Percentiles rank a stretch among this genome's conserved stretches.
These are phyloP conservation scores for Telfairia occidentalis DNA, from an alignment of 331 rosid genomes.

Conservation along the genomic window DNA sequence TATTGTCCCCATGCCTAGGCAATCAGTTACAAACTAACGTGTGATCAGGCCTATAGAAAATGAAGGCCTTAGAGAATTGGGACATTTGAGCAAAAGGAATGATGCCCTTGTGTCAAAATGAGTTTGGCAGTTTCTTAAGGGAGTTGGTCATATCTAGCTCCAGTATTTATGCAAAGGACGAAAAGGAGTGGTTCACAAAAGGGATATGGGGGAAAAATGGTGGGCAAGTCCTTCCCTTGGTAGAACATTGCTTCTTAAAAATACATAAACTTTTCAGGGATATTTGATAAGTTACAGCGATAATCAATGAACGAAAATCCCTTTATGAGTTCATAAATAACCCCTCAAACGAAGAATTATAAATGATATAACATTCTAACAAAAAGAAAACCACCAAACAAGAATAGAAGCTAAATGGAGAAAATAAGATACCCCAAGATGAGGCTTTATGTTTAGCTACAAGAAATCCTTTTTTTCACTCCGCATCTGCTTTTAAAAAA, in stretches of 20 bases:
- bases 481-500: no score
- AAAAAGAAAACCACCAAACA: background rate
- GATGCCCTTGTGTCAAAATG: background rate
- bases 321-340: background rate
- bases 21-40: background rate
- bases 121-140: background rate
- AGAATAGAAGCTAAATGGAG: no score
- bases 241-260: no score
- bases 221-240: no score
- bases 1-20: background rate
- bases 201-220: no score
- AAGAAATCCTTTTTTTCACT: no score
- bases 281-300: background rate
- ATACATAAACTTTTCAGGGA: no score
- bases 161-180: background rate
- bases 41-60: background rate
- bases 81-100: background rate
- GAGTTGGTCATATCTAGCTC: background rate
- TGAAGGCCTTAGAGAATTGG: background rate
- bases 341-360: background rate
- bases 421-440: background rate
- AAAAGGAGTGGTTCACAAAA: background rate
- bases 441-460: background rate
- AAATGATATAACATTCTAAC: background rate
- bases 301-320: background rate